Evolutionary conservation across 768 basidiomycete species (phyloP).

Genomic region (Pleurotus pulmonarius): DNA sequence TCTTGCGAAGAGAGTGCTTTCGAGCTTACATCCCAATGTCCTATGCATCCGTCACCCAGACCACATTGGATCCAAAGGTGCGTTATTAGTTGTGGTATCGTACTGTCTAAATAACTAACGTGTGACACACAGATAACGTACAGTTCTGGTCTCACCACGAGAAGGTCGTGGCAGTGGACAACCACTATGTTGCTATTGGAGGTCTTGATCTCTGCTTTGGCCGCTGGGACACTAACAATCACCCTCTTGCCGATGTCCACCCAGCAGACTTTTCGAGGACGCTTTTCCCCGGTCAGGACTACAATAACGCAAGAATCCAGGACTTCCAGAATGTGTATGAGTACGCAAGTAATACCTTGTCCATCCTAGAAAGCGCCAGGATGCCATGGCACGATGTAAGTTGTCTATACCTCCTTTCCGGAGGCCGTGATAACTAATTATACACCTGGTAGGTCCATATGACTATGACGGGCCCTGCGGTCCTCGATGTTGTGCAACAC

Average conservation of each 20-base stretch:
- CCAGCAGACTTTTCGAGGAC: constrained; percentile 80
- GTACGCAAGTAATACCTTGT: constrained; percentile 68
- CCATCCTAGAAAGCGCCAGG: constrained; percentile 61
- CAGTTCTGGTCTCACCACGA: constrained; percentile 94
- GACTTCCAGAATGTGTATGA: constrained; percentile 84
- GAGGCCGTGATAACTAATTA: constrained; percentile 20
- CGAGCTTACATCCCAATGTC: constrained; percentile 87
- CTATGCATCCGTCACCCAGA: constrained; percentile 88
- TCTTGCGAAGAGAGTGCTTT: constrained; percentile 50
- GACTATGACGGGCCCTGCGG: constrained; percentile 76
- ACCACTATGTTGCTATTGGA: constrained; percentile 82
- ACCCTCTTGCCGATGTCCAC: constrained; percentile 90
- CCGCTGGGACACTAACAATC: constrained; percentile 91
- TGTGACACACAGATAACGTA: constrained; percentile 51
- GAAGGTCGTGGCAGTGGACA: constrained; percentile 87
- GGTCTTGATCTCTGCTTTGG: constrained; percentile 97
- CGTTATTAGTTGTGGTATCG: constrained; percentile 5
- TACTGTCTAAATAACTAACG: neutral
- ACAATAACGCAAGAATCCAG: constrained; percentile 83
- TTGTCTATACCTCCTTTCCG: no score
- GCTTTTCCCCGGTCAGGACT: constrained; percentile 92
- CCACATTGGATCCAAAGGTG: constrained; percentile 79
- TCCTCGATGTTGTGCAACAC: constrained; percentile 90
- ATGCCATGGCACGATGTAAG: constrained; percentile 96
- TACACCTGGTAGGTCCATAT: constrained; percentile 60